Conservation (phyloP, 768 basidiomycete species). For the Boletus insuetus region DNA sequence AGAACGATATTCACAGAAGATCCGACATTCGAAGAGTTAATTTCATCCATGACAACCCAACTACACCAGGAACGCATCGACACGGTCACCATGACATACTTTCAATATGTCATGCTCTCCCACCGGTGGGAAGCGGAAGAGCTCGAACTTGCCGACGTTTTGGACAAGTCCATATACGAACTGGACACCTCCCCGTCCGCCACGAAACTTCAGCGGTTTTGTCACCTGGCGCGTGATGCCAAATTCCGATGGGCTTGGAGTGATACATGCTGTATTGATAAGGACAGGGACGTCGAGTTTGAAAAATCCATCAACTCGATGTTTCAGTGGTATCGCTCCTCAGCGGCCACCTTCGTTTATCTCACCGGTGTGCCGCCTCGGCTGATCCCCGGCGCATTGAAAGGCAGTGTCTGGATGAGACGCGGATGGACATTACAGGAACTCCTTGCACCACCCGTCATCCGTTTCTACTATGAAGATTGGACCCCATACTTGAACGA, state of each 20-base stretch:
- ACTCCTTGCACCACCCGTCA: slow-evolving; percentile 18
- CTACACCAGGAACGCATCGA: slow-evolving; percentile 4
- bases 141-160: slow-evolving; percentile 9
- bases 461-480: slow-evolving; percentile 21
- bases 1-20: slow-evolving; percentile 10
- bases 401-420: slow-evolving; percentile 17
- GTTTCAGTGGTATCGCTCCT: slow-evolving; percentile 20
- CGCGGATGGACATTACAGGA: slow-evolving; percentile 26
- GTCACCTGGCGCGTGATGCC: slow-evolving; percentile 7
- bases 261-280: slow-evolving; percentile 26
- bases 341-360: slow-evolving; percentile 20
- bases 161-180: slow-evolving; percentile 7
- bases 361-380: slow-evolving; percentile 12
- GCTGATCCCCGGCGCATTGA: slow-evolving; percentile 7
- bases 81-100: slow-evolving; percentile 1
- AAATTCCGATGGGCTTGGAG: slow-evolving; percentile 22
- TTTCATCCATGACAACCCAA: slow-evolving; percentile 15
- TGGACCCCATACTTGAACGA: slow-evolving; percentile 21
- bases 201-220: slow-evolving; percentile 18
- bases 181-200: slow-evolving; percentile 5
- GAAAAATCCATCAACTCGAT: slow-evolving; percentile 18
- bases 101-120: slow-evolving; percentile 22
- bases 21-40: slow-evolving; percentile 8
- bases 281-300: slow-evolving; percentile 16
- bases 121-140: slow-evolving; percentile 21